Evolutionary conservation across 495 filamentous ascomycete species (phyloP).

Genomic region (Penicillium samsonianum): DNA sequence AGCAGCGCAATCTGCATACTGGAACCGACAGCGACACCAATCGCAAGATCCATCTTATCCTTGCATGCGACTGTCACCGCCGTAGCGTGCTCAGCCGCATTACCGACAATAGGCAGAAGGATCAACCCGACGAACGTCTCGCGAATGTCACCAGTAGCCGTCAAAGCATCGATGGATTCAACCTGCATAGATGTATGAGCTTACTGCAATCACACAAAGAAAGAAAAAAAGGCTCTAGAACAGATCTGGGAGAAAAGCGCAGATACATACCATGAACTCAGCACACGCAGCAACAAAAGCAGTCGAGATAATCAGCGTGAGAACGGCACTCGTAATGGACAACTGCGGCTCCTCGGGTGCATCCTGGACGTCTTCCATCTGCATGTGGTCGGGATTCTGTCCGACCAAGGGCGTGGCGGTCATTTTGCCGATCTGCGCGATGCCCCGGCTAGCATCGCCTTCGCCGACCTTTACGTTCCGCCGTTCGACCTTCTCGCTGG

Average conservation of each 20-base stretch:
- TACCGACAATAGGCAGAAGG: conserved; percentile 85
- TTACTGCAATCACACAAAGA: not conserved
- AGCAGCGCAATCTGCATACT: conserved; percentile 86
- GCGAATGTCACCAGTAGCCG: conserved; percentile 55
- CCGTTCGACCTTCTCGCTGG: conserved; percentile 68
- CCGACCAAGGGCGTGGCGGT: conserved; percentile 41
- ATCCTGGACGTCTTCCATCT: conserved; percentile 50
- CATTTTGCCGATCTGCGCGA: conserved; percentile 62
- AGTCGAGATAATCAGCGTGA: conserved; percentile 70
- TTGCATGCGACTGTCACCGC: conserved; percentile 84
- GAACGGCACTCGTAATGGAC: conserved; percentile 64
- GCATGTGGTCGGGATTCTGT: conserved; percentile 45
- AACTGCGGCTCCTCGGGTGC: conserved; percentile 75
- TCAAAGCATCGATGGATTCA: conserved; percentile 70
- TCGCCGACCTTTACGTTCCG: conserved; percentile 52
- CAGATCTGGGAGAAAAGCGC: not conserved
- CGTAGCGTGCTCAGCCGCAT: conserved; percentile 85
- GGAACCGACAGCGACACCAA: conserved; percentile 81
- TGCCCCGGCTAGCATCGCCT: conserved; percentile 58
- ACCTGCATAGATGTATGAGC: conserved; percentile 37
- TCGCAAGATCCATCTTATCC: conserved; percentile 89
- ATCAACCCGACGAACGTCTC: conserved; percentile 83
- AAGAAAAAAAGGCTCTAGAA: not conserved
- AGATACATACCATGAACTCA: conserved; percentile 69
- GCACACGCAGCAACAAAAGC: conserved; percentile 83